Evolutionary conservation across 2,329 filamentous ascomycete species (phyloP).

Genomic region (Colletotrichum echinochloae): DNA sequence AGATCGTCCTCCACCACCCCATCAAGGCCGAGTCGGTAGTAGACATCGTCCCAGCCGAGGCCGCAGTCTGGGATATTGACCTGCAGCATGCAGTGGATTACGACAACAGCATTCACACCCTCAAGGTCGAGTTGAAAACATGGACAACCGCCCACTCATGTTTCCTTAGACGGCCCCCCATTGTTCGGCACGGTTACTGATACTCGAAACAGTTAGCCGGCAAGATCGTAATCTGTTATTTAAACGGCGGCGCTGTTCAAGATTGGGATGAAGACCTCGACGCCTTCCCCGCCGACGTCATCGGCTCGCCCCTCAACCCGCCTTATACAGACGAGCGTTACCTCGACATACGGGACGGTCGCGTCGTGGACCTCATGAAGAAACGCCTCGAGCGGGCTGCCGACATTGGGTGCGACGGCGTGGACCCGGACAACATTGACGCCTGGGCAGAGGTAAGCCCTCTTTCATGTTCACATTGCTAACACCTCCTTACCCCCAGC

Average conservation of each 20-base stretch:
- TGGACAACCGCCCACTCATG: too few relatives aligned
- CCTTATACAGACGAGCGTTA: constrained; percentile 48
- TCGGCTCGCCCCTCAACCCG: constrained; percentile 45
- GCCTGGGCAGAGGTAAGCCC: constrained; percentile 44
- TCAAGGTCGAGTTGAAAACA: constrained; percentile 44
- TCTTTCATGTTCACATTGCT: not conserved
- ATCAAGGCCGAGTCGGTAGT: constrained; percentile 45
- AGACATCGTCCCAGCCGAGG: constrained; percentile 45
- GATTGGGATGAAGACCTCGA: constrained; percentile 44
- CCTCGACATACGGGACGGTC: constrained; percentile 45
- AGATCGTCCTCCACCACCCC: constrained; percentile 49
- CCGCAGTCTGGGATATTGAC: constrained; percentile 50
- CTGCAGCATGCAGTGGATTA: constrained; percentile 46
- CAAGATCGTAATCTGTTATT: constrained; percentile 51
- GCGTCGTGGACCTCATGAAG: constrained; percentile 49
- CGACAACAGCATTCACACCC: constrained; percentile 45
- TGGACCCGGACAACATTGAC: constrained; percentile 53
- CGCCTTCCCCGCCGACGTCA: constrained; percentile 44
- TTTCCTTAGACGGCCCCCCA: too few relatives aligned
- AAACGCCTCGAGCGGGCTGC: constrained; percentile 46
- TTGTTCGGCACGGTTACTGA: not conserved
- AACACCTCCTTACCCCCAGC: too few relatives aligned
- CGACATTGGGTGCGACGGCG: constrained; percentile 48
- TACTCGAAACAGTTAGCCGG: constrained; percentile 36
- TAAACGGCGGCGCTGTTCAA: constrained; percentile 50